Evolutionary conservation across 1,139 yeast genomes (phyloP).

Genomic region (Taphrina confusa): DNA sequence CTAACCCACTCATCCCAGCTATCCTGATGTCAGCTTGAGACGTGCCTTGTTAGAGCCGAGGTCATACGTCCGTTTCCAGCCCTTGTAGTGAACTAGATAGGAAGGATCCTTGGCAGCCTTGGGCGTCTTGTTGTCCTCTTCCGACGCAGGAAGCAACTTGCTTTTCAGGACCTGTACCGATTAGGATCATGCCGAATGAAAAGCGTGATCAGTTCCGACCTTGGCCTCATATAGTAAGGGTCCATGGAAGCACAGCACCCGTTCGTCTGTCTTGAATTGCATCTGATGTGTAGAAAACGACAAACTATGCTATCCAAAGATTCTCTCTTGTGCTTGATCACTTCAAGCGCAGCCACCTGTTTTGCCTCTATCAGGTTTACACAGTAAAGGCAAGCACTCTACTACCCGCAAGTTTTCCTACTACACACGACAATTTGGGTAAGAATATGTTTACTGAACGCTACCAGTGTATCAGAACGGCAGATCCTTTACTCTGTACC

Average conservation of each 20-base stretch:
- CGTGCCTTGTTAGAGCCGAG: neutral
- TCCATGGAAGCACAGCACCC: conserved; percentile 76
- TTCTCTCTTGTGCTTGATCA: too few species aligned
- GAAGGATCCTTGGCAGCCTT: conserved; percentile 36
- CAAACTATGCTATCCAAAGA: too few species aligned
- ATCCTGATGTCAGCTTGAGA: neutral
- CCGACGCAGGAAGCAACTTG: conserved; percentile 39
- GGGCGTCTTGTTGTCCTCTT: conserved; percentile 27
- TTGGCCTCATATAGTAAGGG: conserved; percentile 89
- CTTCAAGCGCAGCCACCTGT: too few species aligned
- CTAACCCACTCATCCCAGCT: conserved; percentile 96
- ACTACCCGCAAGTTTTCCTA: too few species aligned
- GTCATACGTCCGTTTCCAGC: conserved; percentile 74
- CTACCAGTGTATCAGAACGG: too few species aligned
- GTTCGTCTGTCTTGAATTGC: conserved; percentile 36
- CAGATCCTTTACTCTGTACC: too few species aligned
- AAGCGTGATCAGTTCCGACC: conserved; percentile 58
- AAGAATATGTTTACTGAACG: too few species aligned
- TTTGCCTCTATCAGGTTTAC: too few species aligned
- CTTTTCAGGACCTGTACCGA: conserved; percentile 51
- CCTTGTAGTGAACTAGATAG: conserved; percentile 82
- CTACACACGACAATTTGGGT: too few species aligned
- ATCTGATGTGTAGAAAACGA: too few species aligned
- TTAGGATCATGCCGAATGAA: neutral
- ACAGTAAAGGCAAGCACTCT: too few species aligned